Base-by-base conservation (phyloP, 495 filamentous ascomycete species). In the Acidomyces sp. region DNA sequence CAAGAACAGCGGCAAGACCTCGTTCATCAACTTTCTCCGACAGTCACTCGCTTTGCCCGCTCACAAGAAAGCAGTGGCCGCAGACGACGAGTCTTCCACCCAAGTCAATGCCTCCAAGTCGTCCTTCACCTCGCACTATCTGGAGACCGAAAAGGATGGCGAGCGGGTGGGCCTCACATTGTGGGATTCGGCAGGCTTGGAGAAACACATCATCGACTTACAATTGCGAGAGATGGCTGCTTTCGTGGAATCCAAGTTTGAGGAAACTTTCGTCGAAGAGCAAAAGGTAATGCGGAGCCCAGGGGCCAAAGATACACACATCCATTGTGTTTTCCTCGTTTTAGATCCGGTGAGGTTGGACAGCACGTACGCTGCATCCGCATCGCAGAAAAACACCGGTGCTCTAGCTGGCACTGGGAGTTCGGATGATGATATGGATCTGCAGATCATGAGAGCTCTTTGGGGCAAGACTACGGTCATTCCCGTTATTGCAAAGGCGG, bases 231-330 rank as follows among this genome's bases (percentile, higher is more conserved):
- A 87, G 46, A 85, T 94, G 61, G 77, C 81, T 19, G 72, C 78
- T 10, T 97, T 97, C 67, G 65, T 97, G 39, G 90, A 97, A 64
- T 87, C 80, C 61, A 97, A 96, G 59, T 97, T 97, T 47, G 87
- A 96, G 58, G 92, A 97, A 55, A 96, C 90, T 0, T 87, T 96
- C 58, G 78, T 76, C 24, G 90, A 97, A 63, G 90, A 97, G 69
- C 93, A 92, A 71, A 95, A 94, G 67, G 87, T 97, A 25, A 66
- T 93, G 34, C 80, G 90, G 49, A 83, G 87, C 37, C 86, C 90
- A 15, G 90, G 87, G 45, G 81, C 82, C 53, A 82, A 82, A 51
- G 90, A 97, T 67, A 93, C 88, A 31, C 90, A 97, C 59, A 90
- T 97, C 51, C 90, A 97, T 57, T 92, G 85, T 41, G 90, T 86